Percentiles rank a stretch among this genome's conserved stretches.
phyloP scores from a whole-genome alignment of 1,139 yeast species.

The Yamadazyma triangularis region DNA sequence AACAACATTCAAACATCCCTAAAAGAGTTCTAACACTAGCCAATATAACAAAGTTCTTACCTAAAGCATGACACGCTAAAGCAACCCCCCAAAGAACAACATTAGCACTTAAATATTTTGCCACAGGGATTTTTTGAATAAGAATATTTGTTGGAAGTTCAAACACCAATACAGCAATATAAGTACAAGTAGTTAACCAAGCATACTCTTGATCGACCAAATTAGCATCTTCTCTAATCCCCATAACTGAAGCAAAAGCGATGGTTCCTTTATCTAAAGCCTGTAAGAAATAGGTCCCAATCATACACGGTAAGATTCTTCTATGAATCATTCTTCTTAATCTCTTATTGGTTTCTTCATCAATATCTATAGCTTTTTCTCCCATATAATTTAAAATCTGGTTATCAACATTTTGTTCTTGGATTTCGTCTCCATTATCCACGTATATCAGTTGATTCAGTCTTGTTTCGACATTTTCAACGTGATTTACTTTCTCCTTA shows the following conservation, averaged over 20 bases:
- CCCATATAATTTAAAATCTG: constrained; percentile 18
- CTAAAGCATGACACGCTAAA: constrained; percentile 32
- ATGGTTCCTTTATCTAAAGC: constrained; percentile 43
- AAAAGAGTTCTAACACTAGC: constrained; percentile 37
- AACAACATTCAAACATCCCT: constrained; percentile 39
- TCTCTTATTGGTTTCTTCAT: constrained; percentile 17
- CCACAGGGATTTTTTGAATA: constrained; percentile 35
- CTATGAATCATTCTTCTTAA: constrained; percentile 15
- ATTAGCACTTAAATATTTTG: constrained; percentile 31
- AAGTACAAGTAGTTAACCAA: constrained; percentile 39
- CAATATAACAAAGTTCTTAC: constrained; percentile 35
- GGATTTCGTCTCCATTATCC: constrained; percentile 9
- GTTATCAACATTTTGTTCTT: constrained; percentile 11
- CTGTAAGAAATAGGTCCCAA: constrained; percentile 40
- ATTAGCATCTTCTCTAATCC: constrained; percentile 30
- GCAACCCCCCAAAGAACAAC: constrained; percentile 41
- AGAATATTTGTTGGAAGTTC: constrained; percentile 39
- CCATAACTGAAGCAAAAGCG: constrained; percentile 49
- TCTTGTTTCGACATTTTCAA: constrained; percentile 9
- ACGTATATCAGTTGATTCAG: no score
- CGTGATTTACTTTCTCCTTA: constrained; percentile 9
- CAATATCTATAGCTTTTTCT: constrained; percentile 18
- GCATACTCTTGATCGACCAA: constrained; percentile 32
- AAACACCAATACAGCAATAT: constrained; percentile 43
- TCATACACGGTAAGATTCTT: constrained; percentile 30